Evolutionary conservation across 2,329 filamentous ascomycete species (phyloP), one percentile per base, ranked within the genome.

Genomic region (Diaporthe longicolla): DNA sequence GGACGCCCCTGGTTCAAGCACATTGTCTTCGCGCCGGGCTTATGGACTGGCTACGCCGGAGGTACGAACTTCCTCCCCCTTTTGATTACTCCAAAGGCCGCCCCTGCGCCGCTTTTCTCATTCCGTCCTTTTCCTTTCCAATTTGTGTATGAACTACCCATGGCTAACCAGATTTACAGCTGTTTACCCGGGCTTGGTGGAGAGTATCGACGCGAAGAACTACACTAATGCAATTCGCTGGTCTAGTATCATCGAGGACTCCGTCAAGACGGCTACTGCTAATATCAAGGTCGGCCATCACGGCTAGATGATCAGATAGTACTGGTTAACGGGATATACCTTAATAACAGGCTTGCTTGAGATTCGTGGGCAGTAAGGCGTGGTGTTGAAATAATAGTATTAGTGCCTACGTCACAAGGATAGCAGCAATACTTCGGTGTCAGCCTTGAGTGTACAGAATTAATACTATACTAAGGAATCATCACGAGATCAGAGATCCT

Each of bases 21-120:
- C 79, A 93, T 98, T 3, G 93, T 98, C 1, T 98, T 97, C 83
- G 95, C 95, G 1, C 95, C 95, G 0, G 95, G 95, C 0, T 82
- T 96, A 63, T 97, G 95, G 95, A 98, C 95, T 0, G 95, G 95
- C 0, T 98, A 98, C 82, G 87, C 95, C 0, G 95, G 95, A 80
- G 89, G 90, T 92, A 79, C 83, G 88, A 84, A 66, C 52, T 73
- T 32, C 13, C 61, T 48, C 61, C 69, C 48, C 1, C 29, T 63
- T 52, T 4, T 40, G 2, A 2, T 65, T 43, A n/a, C 68, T 70
- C 95, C 1, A 95, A 95, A 0, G 95, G 9, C 24, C 40, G 40
- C 0, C 82, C 95, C 52, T 97, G 94, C 94, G 97, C 94, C 0
- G 95, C 95, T 1, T 97, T 98, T 81, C 87, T 94, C 40, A 43